Evolutionary conservation across 305 asterid genomes (phyloP), one percentile per base, ranked within the genome.

Genomic region (Fraxinus floribunda): DNA sequence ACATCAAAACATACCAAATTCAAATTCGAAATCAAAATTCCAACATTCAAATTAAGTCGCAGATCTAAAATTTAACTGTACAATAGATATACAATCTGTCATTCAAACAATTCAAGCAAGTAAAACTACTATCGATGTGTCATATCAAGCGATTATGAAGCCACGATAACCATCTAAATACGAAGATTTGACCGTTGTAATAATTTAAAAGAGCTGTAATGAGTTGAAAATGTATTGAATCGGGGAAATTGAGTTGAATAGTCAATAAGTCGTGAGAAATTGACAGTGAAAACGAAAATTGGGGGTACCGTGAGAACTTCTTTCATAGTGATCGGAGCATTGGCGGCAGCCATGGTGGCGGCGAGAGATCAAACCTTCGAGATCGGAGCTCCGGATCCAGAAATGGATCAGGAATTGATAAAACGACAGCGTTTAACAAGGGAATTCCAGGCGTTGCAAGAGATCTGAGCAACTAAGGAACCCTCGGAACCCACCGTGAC

Each of bases 261-360:
- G 5, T 39, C 57, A 46, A 73, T 22, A 83, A 77, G 52, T 22
- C 78, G 77, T 73, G 68, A 9, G 46, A 70, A 55, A 20, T 60
- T 22, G 15, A 60, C 30, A 70, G 46, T 62, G 24, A 81, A 49
- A 3, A 44, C 35, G 39, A 35, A 82, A 78, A 78, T n/a, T 78
- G 76, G 24, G 49, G 52, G 38, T 84, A 90, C 94, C 92, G 94
- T 90, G 20, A 90, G 92, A 73, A 90, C 89, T 83, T 90, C 93
- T 71, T 89, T 90, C 93, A 90, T 90, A 66, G 90, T 87, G 91
- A 90, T 90, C 88, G 92, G 93, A 74, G 93, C 94, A 84, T 86
- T 89, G 80, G 92, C 89, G 66, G 94, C 91, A 87, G 94, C 91
- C 94, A 90, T 90, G 89, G 81, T 76, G 73, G 86, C 64, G 35